Conservation (phyloP, 1,284 basidiomycete genomes). For the Xerocomus nothofagi region DNA sequence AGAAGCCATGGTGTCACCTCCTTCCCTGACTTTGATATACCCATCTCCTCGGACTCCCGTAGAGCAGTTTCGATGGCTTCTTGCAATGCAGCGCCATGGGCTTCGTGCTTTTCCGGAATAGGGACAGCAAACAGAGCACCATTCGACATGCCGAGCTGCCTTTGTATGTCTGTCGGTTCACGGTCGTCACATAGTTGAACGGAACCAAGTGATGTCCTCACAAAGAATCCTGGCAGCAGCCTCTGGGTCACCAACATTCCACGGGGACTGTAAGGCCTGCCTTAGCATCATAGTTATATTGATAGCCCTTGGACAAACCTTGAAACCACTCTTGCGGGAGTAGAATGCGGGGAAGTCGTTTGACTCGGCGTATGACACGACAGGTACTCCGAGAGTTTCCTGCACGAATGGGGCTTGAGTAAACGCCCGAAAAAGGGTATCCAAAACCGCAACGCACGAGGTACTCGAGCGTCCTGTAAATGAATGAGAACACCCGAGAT, state of each 20-base stretch:
- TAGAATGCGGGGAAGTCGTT: constrained; percentile 96
- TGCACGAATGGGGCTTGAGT: constrained; percentile 32
- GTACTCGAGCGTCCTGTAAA: constrained; percentile 84
- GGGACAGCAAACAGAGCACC: constrained; percentile 88
- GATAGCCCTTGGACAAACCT: constrained; percentile 40
- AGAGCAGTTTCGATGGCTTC: constrained; percentile 84
- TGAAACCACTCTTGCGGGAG: constrained; percentile 77
- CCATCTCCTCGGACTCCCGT: constrained; percentile 78
- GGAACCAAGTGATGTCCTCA: constrained; percentile 37
- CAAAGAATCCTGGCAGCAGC: constrained; percentile 72
- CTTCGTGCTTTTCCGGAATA: constrained; percentile 79
- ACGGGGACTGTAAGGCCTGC: constrained; percentile 55
- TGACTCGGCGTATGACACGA: constrained; percentile 75
- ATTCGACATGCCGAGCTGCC: constrained; percentile 62
- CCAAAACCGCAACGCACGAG: constrained; percentile 51
- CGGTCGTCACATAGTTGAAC: constrained; percentile 9
- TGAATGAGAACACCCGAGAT: constrained; percentile 10
- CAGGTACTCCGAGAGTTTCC: constrained; percentile 97
- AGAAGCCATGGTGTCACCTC: constrained; percentile 96
- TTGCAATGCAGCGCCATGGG: constrained; percentile 72
- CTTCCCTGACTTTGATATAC: constrained; percentile 83
- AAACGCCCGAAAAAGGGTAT: neutral
- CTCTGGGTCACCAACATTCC: constrained; percentile 59
- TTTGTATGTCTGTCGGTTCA: constrained; percentile 51
- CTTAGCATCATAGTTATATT: constrained; percentile 5